Conservation (phyloP, 805 yeast species). For the Isabelozyma rhagii region DNA sequence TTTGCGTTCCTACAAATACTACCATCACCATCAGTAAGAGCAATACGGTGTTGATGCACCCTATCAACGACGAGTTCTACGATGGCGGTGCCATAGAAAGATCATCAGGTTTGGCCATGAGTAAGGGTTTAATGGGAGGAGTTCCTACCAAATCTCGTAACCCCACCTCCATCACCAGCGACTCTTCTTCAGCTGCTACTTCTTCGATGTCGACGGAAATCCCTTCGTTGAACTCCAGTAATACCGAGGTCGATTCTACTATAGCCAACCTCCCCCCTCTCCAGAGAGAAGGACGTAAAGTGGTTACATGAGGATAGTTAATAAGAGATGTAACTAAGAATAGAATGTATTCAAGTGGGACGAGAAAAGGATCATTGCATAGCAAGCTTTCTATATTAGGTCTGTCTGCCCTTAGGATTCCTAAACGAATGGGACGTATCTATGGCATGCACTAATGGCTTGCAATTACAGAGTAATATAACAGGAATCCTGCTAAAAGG, state of each 20-base stretch:
- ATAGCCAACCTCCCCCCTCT: slow-evolving; percentile 32
- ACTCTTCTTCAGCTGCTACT: not conserved
- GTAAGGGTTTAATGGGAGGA: slow-evolving; percentile 91
- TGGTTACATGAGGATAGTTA: not conserved
- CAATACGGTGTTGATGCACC: slow-evolving; percentile 87
- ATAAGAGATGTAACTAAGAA: too few species aligned
- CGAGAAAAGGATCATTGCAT: too few species aligned
- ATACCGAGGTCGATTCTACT: slow-evolving; percentile 17
- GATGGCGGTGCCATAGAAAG: slow-evolving; percentile 67
- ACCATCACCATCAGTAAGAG: slow-evolving; percentile 67
- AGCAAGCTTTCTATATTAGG: too few species aligned
- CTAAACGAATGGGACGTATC: too few species aligned
- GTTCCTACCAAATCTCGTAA: slow-evolving; percentile 56
- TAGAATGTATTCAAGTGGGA: too few species aligned
- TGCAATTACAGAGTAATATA: too few species aligned
- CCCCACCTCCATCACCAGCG: slow-evolving; percentile 1
- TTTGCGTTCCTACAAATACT: slow-evolving; percentile 92
- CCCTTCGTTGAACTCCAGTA: not conserved
- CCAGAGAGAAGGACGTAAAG: slow-evolving; percentile 33
- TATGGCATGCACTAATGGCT: too few species aligned
- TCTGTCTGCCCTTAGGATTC: too few species aligned
- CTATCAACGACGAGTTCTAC: slow-evolving; percentile 85
- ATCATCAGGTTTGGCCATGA: slow-evolving; percentile 77
- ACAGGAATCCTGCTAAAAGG: too few species aligned
- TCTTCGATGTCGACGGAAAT: not conserved